These are phyloP conservation scores for Pseudogymnoascus verrucosus DNA, from an alignment of 2,329 filamentous ascomycete genomes.

Conservation along the genomic window DNA sequence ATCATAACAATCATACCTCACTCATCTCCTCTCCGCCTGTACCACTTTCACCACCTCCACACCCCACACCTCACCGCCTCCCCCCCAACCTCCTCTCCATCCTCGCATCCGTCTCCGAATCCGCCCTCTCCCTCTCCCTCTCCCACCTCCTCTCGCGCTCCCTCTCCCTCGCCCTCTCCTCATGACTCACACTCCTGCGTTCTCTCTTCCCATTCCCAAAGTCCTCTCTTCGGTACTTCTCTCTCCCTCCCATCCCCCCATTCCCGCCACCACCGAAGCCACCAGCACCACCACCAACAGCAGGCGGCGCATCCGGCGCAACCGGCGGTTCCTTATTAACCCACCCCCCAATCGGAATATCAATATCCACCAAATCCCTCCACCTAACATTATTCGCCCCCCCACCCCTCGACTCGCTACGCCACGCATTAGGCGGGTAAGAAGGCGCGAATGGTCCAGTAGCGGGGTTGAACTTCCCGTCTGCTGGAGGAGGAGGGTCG, in stretches of 20 bases:
- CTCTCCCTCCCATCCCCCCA: constrained; percentile 27
- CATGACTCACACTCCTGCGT: constrained; percentile 5
- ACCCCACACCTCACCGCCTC: constrained; percentile 12
- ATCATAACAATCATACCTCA: background rate
- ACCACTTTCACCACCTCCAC: constrained; percentile 9
- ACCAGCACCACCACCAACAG: background rate
- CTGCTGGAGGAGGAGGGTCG: background rate
- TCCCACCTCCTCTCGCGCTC: constrained; percentile 10
- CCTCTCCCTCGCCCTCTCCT: constrained; percentile 12
- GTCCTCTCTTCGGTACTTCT: constrained; percentile 12
- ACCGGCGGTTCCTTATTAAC: background rate
- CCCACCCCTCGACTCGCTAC: constrained; percentile 33
- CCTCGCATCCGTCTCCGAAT: background rate
- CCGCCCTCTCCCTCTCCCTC: constrained; percentile 9
- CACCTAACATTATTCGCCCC: constrained; percentile 18
- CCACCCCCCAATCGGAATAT: background rate
- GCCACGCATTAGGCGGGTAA: constrained; percentile 29
- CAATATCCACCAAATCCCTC: constrained; percentile 15
- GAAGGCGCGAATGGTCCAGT: constrained; percentile 24
- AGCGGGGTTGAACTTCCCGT: constrained; percentile 10
- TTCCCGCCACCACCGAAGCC: constrained; percentile 9
- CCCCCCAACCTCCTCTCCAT: background rate
- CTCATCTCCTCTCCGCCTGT: no score
- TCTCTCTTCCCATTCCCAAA: background rate
- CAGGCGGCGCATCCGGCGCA: constrained; percentile 2